Percentiles rank a stretch among this genome's conserved stretches.
Conservation (phyloP, 164 flowering plant genomes). For the Stephania yunnanensis region DNA sequence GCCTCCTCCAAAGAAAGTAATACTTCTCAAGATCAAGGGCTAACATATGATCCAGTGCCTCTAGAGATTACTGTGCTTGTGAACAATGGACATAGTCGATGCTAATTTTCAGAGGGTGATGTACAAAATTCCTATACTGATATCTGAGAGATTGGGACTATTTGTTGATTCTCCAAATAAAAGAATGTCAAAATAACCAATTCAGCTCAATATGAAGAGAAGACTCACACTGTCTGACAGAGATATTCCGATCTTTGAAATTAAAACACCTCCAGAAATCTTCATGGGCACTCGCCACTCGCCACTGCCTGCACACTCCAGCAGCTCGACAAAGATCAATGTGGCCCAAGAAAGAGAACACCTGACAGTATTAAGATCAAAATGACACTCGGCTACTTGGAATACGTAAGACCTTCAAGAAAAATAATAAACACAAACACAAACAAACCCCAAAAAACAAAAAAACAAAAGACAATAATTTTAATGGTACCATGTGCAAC, state of each 20-base stretch:
- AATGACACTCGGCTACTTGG: too few relatives aligned
- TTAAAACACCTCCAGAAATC: slow-evolving; percentile 91
- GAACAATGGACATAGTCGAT: neutral
- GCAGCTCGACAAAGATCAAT: slow-evolving; percentile 78
- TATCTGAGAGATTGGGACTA: neutral
- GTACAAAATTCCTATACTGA: neutral
- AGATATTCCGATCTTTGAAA: slow-evolving; percentile 67
- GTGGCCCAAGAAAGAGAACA: slow-evolving; percentile 87
- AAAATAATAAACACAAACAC: too few relatives aligned
- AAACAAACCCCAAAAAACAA: neutral
- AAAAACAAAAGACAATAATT: neutral
- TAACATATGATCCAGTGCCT: neutral
- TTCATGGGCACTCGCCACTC: slow-evolving; percentile 86
- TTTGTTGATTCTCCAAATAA: neutral
- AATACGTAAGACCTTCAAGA: too few relatives aligned
- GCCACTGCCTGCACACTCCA: slow-evolving; percentile 93
- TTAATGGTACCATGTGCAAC: slow-evolving; percentile 74
- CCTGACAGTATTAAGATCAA: slow-evolving; percentile 30
- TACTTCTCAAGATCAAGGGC: neutral
- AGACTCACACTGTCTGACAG: slow-evolving; percentile 64
- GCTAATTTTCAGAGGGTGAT: neutral
- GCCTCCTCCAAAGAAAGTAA: neutral
- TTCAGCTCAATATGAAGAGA: neutral
- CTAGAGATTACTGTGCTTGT: neutral
- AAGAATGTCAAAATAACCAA: neutral